These are phyloP conservation scores for Peterozyma toletana DNA, from an alignment of 805 yeast genomes.

Conservation along the genomic window DNA sequence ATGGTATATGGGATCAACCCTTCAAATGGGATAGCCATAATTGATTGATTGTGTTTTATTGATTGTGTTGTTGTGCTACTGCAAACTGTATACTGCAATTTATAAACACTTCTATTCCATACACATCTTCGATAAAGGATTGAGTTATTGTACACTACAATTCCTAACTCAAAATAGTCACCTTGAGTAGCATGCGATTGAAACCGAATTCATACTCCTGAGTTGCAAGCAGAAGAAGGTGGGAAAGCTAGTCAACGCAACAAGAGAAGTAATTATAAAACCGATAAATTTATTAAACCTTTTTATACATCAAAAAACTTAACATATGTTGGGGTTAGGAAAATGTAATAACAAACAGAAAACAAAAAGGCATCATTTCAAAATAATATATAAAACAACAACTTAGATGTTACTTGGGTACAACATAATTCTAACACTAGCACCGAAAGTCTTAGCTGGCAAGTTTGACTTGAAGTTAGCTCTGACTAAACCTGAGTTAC, in stretches of 20 bases:
- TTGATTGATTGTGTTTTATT: neutral
- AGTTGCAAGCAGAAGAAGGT: too few species aligned
- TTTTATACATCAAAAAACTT: slow-evolving; percentile 2
- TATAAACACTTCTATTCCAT: too few species aligned
- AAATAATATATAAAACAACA: slow-evolving; percentile 7
- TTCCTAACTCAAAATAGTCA: neutral
- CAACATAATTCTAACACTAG: slow-evolving; percentile 98
- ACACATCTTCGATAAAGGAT: too few species aligned
- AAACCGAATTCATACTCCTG: too few species aligned
- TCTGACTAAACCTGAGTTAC: slow-evolving; percentile 96
- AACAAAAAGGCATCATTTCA: neutral
- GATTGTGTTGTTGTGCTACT: too few species aligned
- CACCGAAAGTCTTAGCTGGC: slow-evolving; percentile 99
- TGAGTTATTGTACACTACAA: neutral
- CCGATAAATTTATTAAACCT: slow-evolving; percentile 2
- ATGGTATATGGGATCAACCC: slow-evolving; percentile 56
- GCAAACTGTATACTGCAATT: too few species aligned
- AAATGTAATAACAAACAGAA: neutral
- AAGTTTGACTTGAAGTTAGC: slow-evolving; percentile 98
- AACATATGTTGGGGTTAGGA: neutral
- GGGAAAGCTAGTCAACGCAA: neutral
- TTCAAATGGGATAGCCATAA: slow-evolving; percentile 60
- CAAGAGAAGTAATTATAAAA: neutral
- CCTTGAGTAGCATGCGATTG: too few species aligned
- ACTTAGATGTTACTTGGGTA: slow-evolving; percentile 99